phyloP scores from a whole-genome alignment of 495 filamentous ascomycete species.

The Penicillium paxilli region DNA sequence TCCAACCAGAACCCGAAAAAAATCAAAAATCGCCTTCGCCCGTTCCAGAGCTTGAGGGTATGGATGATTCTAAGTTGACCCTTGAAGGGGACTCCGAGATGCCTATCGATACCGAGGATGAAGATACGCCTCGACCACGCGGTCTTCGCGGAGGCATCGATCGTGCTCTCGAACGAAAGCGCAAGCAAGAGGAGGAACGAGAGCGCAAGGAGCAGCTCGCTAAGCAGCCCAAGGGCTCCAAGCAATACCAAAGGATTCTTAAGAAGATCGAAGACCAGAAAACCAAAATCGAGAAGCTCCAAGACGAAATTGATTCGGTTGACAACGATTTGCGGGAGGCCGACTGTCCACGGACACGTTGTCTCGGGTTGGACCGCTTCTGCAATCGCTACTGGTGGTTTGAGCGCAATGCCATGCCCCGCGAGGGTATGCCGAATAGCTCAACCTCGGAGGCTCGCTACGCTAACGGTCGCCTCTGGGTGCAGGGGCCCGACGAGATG shows the following conservation, averaged over 20 bases:
- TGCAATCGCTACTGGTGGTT: constrained; percentile 99
- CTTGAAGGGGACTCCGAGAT: constrained; percentile 58
- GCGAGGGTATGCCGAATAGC: constrained; percentile 80
- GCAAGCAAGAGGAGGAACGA: constrained; percentile 80
- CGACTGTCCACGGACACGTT: constrained; percentile 84
- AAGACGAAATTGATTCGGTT: constrained; percentile 77
- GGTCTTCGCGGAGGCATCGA: constrained; percentile 76
- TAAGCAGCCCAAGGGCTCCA: constrained; percentile 80
- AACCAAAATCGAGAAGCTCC: constrained; percentile 71
- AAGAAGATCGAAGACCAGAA: constrained; percentile 87
- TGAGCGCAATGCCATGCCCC: constrained; percentile 97
- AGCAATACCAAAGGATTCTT: constrained; percentile 82
- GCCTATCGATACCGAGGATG: constrained; percentile 61
- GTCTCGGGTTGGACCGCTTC: constrained; percentile 90
- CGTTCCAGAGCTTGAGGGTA: constrained; percentile 53
- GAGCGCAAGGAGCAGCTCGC: constrained; percentile 78
- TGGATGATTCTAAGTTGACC: constrained; percentile 65
- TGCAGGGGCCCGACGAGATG: constrained; percentile 90
- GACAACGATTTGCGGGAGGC: constrained; percentile 93
- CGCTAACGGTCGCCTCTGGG: constrained; percentile 93
- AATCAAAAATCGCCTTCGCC: constrained; percentile 59
- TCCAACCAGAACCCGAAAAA: constrained; percentile 63
- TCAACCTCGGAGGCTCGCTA: constrained; percentile 86
- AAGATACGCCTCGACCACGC: constrained; percentile 60
- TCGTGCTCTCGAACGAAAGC: constrained; percentile 74